Evolutionary conservation across 352 stramenopile species (phyloP).

Genomic region (Phytopythium chamaehyphon): DNA sequence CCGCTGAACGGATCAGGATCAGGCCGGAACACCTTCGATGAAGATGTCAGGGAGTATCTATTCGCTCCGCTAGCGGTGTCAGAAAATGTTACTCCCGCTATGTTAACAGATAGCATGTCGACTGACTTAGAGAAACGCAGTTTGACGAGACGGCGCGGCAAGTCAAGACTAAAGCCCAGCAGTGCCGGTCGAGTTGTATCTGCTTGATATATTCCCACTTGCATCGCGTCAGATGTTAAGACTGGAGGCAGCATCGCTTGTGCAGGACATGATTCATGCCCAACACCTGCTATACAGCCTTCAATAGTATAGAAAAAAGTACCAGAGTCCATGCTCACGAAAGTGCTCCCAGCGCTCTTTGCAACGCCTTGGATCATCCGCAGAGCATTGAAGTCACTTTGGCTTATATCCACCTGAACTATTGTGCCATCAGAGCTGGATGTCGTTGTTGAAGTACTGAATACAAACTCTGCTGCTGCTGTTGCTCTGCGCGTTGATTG

Average conservation of each 20-base stretch:
- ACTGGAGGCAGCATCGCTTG: not conserved
- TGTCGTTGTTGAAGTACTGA: slow-evolving; percentile 33
- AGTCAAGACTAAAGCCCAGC: slow-evolving; percentile 56
- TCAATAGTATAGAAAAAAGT: slow-evolving; percentile 51
- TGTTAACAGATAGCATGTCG: slow-evolving; percentile 23
- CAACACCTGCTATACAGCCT: slow-evolving; percentile 26
- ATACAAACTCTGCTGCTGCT: slow-evolving; percentile 14
- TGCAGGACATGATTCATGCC: slow-evolving; percentile 25
- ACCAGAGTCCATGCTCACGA: slow-evolving; percentile 22
- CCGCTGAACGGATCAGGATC: slow-evolving; percentile 45
- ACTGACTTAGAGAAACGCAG: slow-evolving; percentile 71
- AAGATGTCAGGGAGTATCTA: slow-evolving; percentile 31
- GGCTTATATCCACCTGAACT: slow-evolving; percentile 38
- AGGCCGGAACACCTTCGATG: slow-evolving; percentile 39
- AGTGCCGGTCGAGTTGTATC: slow-evolving; percentile 45
- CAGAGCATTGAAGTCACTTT: slow-evolving; percentile 40
- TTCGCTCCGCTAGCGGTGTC: slow-evolving; percentile 28
- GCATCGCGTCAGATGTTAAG: slow-evolving; percentile 12
- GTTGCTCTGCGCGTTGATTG: slow-evolving; percentile 23
- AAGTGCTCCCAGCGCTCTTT: slow-evolving; percentile 20
- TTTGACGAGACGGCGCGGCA: slow-evolving; percentile 46
- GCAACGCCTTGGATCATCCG: slow-evolving; percentile 30
- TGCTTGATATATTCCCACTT: slow-evolving; percentile 31
- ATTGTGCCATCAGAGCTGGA: slow-evolving; percentile 31
- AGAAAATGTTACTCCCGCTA: slow-evolving; percentile 38